These are phyloP conservation scores for Aspergillus sp. DNA, from an alignment of 2,329 filamentous ascomycete genomes.

Conservation along the genomic window DNA sequence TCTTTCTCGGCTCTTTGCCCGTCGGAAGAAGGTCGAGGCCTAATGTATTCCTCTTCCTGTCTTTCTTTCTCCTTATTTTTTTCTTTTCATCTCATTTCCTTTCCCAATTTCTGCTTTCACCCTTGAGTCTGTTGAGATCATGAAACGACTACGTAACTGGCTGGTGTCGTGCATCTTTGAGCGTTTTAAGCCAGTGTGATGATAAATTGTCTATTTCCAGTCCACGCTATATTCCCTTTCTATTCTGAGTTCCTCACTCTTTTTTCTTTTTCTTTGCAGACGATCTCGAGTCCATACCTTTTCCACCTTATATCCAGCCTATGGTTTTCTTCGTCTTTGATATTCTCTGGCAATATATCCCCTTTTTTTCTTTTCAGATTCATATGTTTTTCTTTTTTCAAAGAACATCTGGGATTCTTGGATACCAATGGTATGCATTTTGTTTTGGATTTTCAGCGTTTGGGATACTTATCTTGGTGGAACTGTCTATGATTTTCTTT, in stretches of 20 bases:
- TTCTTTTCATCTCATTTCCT: constrained; percentile 4
- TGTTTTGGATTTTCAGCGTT: not conserved
- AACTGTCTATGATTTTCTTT: too few relatives aligned
- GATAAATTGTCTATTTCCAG: constrained; percentile 4
- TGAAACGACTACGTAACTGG: constrained; percentile 5
- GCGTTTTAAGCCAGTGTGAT: constrained; percentile 11
- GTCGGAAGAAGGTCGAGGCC: constrained; percentile 25
- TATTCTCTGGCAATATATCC: not conserved
- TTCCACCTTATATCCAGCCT: not conserved
- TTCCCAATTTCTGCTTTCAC: not conserved
- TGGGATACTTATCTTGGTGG: too few relatives aligned
- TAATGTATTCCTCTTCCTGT: constrained; percentile 6
- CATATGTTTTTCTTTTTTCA: not conserved
- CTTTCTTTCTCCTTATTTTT: constrained; percentile 7
- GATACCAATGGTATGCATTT: not conserved
- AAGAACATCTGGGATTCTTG: too few relatives aligned
- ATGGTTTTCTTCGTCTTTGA: constrained; percentile 1
- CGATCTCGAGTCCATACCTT: not conserved
- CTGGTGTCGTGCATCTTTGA: constrained; percentile 5
- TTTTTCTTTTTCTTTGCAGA: not conserved
- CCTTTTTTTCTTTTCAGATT: not conserved
- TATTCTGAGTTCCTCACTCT: constrained; percentile 1
- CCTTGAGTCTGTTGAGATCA: constrained; percentile 5
- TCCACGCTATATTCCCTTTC: constrained; percentile 4
- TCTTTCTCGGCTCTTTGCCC: constrained; percentile 31